Base-by-base conservation (phyloP, 2,329 filamentous ascomycete species). In the Botryosphaeria agaves region DNA sequence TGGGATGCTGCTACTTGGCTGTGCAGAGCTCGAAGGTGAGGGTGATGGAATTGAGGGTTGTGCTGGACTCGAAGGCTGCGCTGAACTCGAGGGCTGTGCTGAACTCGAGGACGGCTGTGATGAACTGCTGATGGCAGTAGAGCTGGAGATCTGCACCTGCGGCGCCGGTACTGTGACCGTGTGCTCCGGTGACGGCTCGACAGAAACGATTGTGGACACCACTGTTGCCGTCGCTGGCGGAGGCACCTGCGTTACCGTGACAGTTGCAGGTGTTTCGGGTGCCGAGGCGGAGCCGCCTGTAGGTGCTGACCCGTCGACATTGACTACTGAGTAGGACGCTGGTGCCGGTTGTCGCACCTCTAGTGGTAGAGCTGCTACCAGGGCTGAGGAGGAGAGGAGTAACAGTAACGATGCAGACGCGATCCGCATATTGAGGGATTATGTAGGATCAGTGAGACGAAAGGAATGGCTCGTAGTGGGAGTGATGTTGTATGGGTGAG, bases 261-360 rank as follows among this genome's bases (percentile, higher is more conserved):
- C 26, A 7, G 30, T 32, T 11, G 31, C 19, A 8, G 33, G n/a
- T n/a, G n/a, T n/a, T n/a, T n/a, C n/a, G n/a, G n/a, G n/a, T n/a
- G n/a, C 18, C 14, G 21, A 25, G 7, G 27, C 17, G n/a, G 29
- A n/a, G 5, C 29, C 14, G 11, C 11, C n/a, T 4, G 27, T 16
- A 19, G 14, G 28, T 30, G 26, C 33, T 15, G 30, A n/a, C n/a
- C 33, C 33, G 16, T 35, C 33, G 21, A 35, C 33, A 15, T 32
- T 29, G 24, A 35, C 33, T 12, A 35, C 28, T 12, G 30, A 35
- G 30, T 35, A 35, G 21, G n/a, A n/a, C n/a, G n/a, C n/a, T n/a
- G n/a, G n/a, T n/a, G n/a, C n/a, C n/a, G n/a, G n/a, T n/a, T n/a
- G n/a, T n/a, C n/a, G n/a, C n/a, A n/a, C n/a, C n/a, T n/a, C n/a